A percentile compares a stretch with the other conserved stretches of the same genome.
phyloP scores from a whole-genome alignment of 2,329 filamentous ascomycete species.

The Nigrograna mackinnonii region DNA sequence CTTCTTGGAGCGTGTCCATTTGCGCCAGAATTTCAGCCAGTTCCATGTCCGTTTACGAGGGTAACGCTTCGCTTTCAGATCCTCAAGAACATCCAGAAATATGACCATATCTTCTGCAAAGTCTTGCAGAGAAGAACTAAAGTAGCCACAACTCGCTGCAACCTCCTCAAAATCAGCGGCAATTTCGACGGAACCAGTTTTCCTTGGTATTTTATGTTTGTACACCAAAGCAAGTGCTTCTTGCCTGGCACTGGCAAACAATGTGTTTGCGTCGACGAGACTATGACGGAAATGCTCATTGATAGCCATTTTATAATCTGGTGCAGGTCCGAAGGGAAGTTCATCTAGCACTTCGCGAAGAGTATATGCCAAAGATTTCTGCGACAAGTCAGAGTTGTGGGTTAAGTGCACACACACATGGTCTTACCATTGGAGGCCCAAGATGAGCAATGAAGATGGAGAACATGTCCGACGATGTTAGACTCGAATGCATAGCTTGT shows the following conservation, averaged over 20 bases:
- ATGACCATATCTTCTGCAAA: constrained; percentile 88
- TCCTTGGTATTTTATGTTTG: constrained; percentile 73
- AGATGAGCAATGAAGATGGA: constrained; percentile 85
- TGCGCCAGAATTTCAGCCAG: constrained; percentile 83
- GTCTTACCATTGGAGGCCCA: constrained; percentile 78
- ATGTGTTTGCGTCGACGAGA: constrained; percentile 74
- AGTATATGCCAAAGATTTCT: constrained; percentile 90
- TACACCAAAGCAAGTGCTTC: constrained; percentile 81
- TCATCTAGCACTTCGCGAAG: constrained; percentile 87
- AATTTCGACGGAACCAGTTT: constrained; percentile 70
- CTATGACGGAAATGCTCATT: constrained; percentile 82
- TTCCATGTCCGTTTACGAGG: constrained; percentile 70
- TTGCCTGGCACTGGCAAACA: constrained; percentile 77
- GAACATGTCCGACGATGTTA: constrained; percentile 81
- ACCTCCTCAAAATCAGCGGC: constrained; percentile 97
- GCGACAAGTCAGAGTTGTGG: constrained; percentile 22
- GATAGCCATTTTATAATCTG: constrained; percentile 70
- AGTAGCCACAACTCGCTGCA: constrained; percentile 95
- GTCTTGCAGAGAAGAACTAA: constrained; percentile 87
- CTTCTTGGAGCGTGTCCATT: constrained; percentile 14
- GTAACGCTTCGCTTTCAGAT: constrained; percentile 72
- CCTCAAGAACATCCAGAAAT: constrained; percentile 82
- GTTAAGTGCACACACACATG: background rate
- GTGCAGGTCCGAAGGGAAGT: constrained; percentile 74
- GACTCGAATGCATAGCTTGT: constrained; percentile 28